These are phyloP conservation scores for Blastobotrys aristatus DNA, from an alignment of 1,139 yeast genomes.

Conservation along the genomic window DNA sequence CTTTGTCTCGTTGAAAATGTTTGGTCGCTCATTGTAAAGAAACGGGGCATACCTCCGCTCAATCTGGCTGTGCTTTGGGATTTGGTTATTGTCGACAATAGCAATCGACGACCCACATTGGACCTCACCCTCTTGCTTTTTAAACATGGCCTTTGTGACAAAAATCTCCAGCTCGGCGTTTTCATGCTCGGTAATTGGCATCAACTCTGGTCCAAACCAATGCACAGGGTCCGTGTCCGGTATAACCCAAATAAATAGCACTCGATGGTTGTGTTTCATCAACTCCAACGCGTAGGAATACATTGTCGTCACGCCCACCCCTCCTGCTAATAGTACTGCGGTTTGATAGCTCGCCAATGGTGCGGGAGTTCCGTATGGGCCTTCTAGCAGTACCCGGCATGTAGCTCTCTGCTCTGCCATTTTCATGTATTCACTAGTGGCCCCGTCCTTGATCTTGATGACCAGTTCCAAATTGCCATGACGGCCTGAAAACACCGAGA, in stretches of 20 bases:
- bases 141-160: background rate
- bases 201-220: constrained; percentile 41
- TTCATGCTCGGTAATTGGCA: background rate
- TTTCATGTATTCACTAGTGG: constrained; percentile 17
- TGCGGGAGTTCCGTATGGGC: constrained; percentile 51
- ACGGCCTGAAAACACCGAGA: constrained; percentile 43
- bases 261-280: constrained; percentile 25
- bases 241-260: constrained; percentile 49
- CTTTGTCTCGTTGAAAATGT: constrained; percentile 36
- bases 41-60: constrained; percentile 7
- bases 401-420: background rate
- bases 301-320: constrained; percentile 62
- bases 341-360: constrained; percentile 50
- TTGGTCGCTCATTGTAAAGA: constrained; percentile 41
- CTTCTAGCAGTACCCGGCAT: constrained; percentile 45
- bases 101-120: background rate
- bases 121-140: background rate
- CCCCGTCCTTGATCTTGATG: constrained; percentile 34
- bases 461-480: constrained; percentile 27
- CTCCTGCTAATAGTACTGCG: constrained; percentile 51
- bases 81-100: background rate
- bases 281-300: constrained; percentile 24
- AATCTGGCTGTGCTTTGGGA: background rate
- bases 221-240: constrained; percentile 42
- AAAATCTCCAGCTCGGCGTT: constrained; percentile 2